These are phyloP conservation scores for Thoreauomyces humboldtii DNA, from an alignment of 192 early-diverging fungal genomes.

Conservation along the genomic window DNA sequence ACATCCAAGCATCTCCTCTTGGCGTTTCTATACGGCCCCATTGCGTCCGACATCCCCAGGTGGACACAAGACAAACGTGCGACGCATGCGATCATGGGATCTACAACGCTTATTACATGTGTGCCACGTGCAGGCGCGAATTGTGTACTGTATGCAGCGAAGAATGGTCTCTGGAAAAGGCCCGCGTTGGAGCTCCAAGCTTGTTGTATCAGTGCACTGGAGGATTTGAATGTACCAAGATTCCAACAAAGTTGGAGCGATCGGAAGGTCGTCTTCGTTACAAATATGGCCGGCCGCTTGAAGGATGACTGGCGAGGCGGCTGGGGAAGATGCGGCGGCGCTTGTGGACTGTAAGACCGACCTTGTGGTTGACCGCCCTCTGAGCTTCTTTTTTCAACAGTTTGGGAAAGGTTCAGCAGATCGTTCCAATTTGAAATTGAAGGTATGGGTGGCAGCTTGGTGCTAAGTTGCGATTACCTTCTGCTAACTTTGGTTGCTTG, in stretches of 20 bases:
- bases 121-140: constrained; percentile 13
- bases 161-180: constrained; percentile 10
- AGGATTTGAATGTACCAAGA: not conserved
- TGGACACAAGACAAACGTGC: constrained; percentile 1
- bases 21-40: not conserved
- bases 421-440: constrained; percentile 28
- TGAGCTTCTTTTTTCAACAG: constrained; percentile 49
- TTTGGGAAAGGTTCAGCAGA: constrained; percentile 38
- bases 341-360: constrained; percentile 52
- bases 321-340: constrained; percentile 43
- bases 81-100: constrained; percentile 24
- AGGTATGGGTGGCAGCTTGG: not conserved
- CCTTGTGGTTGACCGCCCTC: constrained; percentile 20
- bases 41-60: constrained; percentile 4
- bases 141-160: constrained; percentile 13
- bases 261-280: constrained; percentile 29
- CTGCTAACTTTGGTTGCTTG: not conserved
- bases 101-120: constrained; percentile 25
- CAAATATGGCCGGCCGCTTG: constrained; percentile 13
- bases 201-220: not conserved
- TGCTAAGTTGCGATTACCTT: not conserved
- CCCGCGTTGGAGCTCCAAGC: not conserved
- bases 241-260: constrained; percentile 37
- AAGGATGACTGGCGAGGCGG: constrained; percentile 32
- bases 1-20: not conserved